phyloP scores from a whole-genome alignment of 345 rosid genomes.

The Camelina hispida region DNA sequence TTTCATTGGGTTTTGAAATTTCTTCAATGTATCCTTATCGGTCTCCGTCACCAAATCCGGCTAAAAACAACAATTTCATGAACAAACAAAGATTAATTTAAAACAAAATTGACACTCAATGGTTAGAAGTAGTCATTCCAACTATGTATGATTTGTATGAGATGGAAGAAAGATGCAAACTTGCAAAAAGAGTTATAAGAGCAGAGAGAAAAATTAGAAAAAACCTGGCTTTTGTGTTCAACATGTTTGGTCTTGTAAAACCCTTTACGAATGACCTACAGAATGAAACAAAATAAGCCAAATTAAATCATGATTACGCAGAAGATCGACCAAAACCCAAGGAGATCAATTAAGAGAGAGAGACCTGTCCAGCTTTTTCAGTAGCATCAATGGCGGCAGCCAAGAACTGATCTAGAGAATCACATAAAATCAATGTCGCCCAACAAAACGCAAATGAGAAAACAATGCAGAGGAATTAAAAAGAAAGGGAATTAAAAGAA shows the following conservation, averaged over 20 bases:
- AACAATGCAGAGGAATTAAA: too few relatives aligned
- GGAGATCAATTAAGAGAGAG: background rate
- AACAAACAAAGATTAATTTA: too few relatives aligned
- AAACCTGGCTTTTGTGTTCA: slow-evolving; percentile 65
- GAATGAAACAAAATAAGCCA: background rate
- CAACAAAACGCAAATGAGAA: background rate
- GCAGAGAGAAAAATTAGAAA: slow-evolving; percentile 25
- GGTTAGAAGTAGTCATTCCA: too few relatives aligned
- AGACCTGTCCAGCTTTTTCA: slow-evolving; percentile 78
- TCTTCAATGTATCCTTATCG: slow-evolving; percentile 76
- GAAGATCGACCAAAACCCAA: background rate
- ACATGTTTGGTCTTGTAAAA: too few relatives aligned
- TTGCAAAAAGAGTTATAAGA: background rate
- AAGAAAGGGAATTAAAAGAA: too few relatives aligned
- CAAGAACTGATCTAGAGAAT: slow-evolving; percentile 61
- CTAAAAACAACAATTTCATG: too few relatives aligned
- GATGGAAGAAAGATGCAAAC: background rate
- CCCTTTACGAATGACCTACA: too few relatives aligned
- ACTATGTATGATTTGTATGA: background rate
- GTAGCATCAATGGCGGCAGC: slow-evolving; percentile 85
- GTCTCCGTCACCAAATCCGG: too few relatives aligned
- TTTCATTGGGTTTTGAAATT: slow-evolving; percentile 65
- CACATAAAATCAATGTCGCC: slow-evolving; percentile 38
- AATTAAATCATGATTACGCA: background rate
- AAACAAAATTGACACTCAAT: too few relatives aligned